A percentile compares a stretch with the other conserved stretches of the same genome.
These are phyloP conservation scores for Melastoma malabathricum DNA, from an alignment of 345 rosid genomes.

Conservation along the genomic window DNA sequence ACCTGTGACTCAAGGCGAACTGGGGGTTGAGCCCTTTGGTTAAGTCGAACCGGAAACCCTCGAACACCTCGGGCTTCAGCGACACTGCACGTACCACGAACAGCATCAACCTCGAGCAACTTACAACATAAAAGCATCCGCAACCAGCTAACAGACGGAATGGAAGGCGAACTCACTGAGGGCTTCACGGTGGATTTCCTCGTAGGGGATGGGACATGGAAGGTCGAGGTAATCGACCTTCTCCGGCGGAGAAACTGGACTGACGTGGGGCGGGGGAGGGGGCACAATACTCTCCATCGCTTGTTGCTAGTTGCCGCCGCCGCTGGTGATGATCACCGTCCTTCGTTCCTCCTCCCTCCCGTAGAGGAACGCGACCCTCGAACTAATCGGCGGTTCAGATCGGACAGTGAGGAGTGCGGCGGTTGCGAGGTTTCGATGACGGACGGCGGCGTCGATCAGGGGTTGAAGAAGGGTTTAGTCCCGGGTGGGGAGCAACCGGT, in stretches of 20 bases:
- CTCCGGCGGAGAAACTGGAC: conserved; percentile 13
- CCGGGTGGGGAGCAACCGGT: not conserved
- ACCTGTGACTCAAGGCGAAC: conserved; percentile 91
- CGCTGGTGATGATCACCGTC: not conserved
- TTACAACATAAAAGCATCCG: too few species aligned
- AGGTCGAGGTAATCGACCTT: conserved; percentile 62
- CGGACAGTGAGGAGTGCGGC: not conserved
- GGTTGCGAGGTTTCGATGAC: conserved; percentile 2
- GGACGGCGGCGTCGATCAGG: not conserved
- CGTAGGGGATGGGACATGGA: conserved; percentile 86
- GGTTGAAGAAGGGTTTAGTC: conserved; percentile 14
- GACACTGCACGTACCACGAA: conserved; percentile 50
- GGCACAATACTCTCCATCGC: conserved; percentile 2
- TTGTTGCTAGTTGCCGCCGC: conserved; percentile 1
- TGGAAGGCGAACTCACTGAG: conserved; percentile 36
- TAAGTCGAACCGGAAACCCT: conserved; percentile 95
- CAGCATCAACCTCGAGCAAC: too few species aligned
- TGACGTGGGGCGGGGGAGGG: not conserved
- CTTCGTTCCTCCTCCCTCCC: conserved; percentile 4
- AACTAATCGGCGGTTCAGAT: not conserved
- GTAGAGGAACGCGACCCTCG: not conserved
- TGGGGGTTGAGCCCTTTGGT: conserved; percentile 73
- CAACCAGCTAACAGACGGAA: too few species aligned
- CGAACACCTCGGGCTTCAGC: conserved; percentile 78
- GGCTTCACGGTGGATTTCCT: conserved; percentile 90